Percentiles rank a stretch among this genome's conserved stretches.
phyloP scores from a whole-genome alignment of 805 yeast genomes.

The Starmerella potacharoeniae region DNA sequence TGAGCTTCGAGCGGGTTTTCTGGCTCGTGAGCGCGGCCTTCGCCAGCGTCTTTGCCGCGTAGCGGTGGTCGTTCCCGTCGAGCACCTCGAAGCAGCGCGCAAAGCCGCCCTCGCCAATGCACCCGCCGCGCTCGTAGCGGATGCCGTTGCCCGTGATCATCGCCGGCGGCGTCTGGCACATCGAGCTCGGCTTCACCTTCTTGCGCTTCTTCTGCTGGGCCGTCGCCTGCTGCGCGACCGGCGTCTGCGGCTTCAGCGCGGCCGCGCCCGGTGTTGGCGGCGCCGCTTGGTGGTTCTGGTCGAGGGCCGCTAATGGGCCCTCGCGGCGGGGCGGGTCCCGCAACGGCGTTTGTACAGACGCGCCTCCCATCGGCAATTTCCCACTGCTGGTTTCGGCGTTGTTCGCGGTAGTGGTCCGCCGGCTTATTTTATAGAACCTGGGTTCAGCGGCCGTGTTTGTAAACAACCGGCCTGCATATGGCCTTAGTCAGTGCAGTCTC shows the following conservation, averaged over 20 bases:
- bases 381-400: not conserved
- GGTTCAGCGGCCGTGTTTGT: not conserved
- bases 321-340: constrained; percentile 10
- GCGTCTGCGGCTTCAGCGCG: constrained; percentile 3
- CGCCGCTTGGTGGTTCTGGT: constrained; percentile 11
- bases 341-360: constrained; percentile 11
- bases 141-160: constrained; percentile 81
- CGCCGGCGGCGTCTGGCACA: constrained; percentile 95
- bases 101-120: constrained; percentile 96
- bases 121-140: constrained; percentile 80
- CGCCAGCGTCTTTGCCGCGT: constrained; percentile 96
- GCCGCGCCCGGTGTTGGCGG: not conserved
- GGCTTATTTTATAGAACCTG: constrained; percentile 2
- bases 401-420: not conserved
- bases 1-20: constrained; percentile 64
- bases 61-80: constrained; percentile 70
- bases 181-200: constrained; percentile 77
- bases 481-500: not conserved
- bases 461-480: not conserved
- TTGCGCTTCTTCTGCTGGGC: constrained; percentile 12
- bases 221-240: not conserved
- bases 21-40: constrained; percentile 85
- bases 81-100: constrained; percentile 97
- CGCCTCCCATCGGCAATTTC: constrained; percentile 1
- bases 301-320: constrained; percentile 11